phyloP scores from a whole-genome alignment of 495 filamentous ascomycete species.

The Hypoxylon cercidicola region DNA sequence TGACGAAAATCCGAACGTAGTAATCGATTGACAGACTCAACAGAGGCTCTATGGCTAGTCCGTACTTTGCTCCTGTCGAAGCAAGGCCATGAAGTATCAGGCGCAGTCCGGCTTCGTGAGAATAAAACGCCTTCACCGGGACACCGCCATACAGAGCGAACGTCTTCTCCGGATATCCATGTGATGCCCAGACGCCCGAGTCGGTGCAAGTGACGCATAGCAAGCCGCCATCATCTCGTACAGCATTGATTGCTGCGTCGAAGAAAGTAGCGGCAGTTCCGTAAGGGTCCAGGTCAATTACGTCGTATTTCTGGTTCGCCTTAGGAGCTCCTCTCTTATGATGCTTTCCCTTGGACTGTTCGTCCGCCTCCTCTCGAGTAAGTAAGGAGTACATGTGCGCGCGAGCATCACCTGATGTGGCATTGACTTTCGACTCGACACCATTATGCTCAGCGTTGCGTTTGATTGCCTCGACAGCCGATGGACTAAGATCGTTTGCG shows the following conservation, averaged over 20 bases:
- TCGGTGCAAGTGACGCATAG: slow-evolving; percentile 98
- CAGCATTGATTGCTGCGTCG: slow-evolving; percentile 84
- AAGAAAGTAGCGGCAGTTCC: slow-evolving; percentile 91
- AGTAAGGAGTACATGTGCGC: slow-evolving; percentile 85
- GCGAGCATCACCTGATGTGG: slow-evolving; percentile 81
- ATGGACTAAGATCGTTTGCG: slow-evolving; percentile 84
- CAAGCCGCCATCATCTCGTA: slow-evolving; percentile 84
- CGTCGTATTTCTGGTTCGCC: slow-evolving; percentile 73
- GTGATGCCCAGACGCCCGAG: slow-evolving; percentile 91
- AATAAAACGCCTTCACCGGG: slow-evolving; percentile 82
- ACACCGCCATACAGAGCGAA: slow-evolving; percentile 91
- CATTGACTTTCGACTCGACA: slow-evolving; percentile 72
- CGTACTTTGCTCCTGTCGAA: slow-evolving; percentile 81
- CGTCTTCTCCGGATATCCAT: slow-evolving; percentile 91
- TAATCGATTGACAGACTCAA: slow-evolving; percentile 95
- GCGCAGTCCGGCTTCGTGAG: slow-evolving; percentile 89
- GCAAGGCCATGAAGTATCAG: slow-evolving; percentile 85
- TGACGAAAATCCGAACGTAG: slow-evolving; percentile 91
- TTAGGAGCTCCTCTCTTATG: slow-evolving; percentile 37
- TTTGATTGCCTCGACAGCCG: slow-evolving; percentile 82
- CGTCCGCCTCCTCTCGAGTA: slow-evolving; percentile 48
- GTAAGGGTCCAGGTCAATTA: slow-evolving; percentile 97
- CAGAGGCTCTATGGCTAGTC: slow-evolving; percentile 89
- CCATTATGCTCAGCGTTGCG: slow-evolving; percentile 85
- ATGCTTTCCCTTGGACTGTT: slow-evolving; percentile 41